Evolutionary conservation across 202 grass and related monocot species (phyloP).

Genomic region (Panicum hallii): DNA sequence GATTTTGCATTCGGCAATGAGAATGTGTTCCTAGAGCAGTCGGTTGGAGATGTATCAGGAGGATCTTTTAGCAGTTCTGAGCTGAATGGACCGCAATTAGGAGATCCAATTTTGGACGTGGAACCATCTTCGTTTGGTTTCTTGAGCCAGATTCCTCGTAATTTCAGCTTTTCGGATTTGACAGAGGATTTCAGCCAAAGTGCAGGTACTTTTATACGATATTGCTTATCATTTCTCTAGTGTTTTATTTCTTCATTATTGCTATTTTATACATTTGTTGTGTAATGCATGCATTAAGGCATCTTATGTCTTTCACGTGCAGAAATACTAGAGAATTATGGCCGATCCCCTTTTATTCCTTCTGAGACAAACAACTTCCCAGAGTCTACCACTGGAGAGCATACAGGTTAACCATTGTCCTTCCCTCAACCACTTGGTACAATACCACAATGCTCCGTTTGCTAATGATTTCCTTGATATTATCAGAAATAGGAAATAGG

Average conservation of each 20-base stretch:
- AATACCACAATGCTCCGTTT: conserved; percentile 32
- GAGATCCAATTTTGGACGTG: conserved; percentile 69
- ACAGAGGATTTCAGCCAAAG: conserved; percentile 94
- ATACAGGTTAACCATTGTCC: conserved; percentile 48
- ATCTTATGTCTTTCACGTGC: conserved; percentile 42
- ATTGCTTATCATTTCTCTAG: conserved; percentile 14
- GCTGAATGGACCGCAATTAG: conserved; percentile 75
- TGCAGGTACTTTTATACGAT: conserved; percentile 60
- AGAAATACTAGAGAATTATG: conserved; percentile 99
- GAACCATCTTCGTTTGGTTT: conserved; percentile 83
- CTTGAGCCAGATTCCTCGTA: conserved; percentile 93
- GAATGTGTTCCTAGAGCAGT: conserved; percentile 76
- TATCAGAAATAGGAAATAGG: conserved; percentile 74
- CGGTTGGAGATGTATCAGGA: conserved; percentile 82
- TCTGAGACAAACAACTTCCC: conserved; percentile 78
- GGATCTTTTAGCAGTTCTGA: conserved; percentile 89
- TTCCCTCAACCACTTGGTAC: conserved; percentile 3
- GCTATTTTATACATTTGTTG: conserved; percentile 25
- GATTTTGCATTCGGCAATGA: conserved; percentile 80
- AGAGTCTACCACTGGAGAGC: conserved; percentile 67
- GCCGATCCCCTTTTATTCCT: conserved; percentile 94
- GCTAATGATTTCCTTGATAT: conserved; percentile 45
- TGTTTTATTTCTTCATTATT: conserved; percentile 37
- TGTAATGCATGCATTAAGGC: conserved; percentile 32
- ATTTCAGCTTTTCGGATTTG: conserved; percentile 98